These are phyloP conservation scores for Santalum album DNA, from an alignment of 164 flowering plant genomes.

Conservation along the genomic window DNA sequence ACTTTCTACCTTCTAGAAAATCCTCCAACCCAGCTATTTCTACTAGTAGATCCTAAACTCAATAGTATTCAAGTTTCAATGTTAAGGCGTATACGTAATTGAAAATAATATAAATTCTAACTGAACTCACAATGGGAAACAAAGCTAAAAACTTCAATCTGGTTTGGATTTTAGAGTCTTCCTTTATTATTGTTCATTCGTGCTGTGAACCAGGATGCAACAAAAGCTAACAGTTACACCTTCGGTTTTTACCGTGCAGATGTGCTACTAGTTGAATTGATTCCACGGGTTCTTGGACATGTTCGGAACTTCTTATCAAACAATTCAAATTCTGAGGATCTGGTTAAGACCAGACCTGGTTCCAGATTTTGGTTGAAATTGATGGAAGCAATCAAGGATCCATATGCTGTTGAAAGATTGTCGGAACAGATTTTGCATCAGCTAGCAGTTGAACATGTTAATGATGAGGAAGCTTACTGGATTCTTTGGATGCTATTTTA, in stretches of 20 bases:
- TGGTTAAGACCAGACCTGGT: conserved; percentile 37
- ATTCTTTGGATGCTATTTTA: conserved; percentile 66
- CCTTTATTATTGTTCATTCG: not conserved
- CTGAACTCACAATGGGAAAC: no score
- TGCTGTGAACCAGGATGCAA: not conserved
- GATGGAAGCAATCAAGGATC: conserved; percentile 65
- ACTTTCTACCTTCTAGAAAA: no score
- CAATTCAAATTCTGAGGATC: conserved; percentile 12
- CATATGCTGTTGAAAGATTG: conserved; percentile 68
- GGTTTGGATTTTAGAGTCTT: no score
- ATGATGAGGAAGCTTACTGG: conserved; percentile 84
- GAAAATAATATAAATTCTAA: no score
- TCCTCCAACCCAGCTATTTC: no score
- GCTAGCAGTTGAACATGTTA: conserved; percentile 37
- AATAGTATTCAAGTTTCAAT: no score
- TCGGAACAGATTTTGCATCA: conserved; percentile 69
- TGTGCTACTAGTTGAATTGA: conserved; percentile 51
- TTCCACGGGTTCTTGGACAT: conserved; percentile 42
- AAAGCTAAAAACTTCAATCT: no score
- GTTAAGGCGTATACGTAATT: no score
- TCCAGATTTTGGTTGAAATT: conserved; percentile 54
- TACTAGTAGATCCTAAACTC: no score
- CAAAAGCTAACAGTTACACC: not conserved
- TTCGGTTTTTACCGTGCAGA: conserved; percentile 33
- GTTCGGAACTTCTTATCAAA: conserved; percentile 33